Evolutionary conservation across 2,329 filamentous ascomycete genomes (phyloP).

Genomic region (Hymenoscyphus scutula): DNA sequence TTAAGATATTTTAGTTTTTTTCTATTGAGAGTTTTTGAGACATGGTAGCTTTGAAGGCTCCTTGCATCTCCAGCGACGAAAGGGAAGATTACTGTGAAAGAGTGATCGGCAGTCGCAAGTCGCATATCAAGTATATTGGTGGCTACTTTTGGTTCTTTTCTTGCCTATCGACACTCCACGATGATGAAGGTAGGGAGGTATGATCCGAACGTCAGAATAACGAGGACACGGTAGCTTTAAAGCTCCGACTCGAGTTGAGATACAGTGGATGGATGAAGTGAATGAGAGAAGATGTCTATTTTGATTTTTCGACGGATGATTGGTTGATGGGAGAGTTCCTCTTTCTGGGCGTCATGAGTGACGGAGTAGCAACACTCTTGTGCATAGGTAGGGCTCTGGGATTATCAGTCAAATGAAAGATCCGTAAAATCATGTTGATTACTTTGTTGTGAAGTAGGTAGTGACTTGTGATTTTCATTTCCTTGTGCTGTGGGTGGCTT

Average conservation of each 20-base stretch:
- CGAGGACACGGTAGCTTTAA: constrained; percentile 36
- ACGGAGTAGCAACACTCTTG: background rate
- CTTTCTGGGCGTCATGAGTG: background rate
- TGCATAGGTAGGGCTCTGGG: constrained; percentile 8
- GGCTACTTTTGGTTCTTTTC: constrained; percentile 4
- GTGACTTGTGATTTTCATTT: too few relatives aligned
- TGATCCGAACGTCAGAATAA: background rate
- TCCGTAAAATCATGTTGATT: constrained; percentile 6
- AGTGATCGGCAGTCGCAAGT: background rate
- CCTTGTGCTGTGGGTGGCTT: too few relatives aligned
- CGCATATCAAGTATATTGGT: background rate
- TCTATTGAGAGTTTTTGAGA: constrained; percentile 22
- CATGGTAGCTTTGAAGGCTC: constrained; percentile 34
- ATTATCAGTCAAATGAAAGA: constrained; percentile 8
- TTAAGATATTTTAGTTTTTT: constrained; percentile 23
- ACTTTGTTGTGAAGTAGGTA: too few relatives aligned
- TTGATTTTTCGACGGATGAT: background rate
- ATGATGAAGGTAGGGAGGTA: background rate
- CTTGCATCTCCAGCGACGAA: constrained; percentile 2
- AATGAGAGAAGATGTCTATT: background rate
- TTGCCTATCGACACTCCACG: background rate
- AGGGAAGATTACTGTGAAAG: background rate
- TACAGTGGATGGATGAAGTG: constrained; percentile 5
- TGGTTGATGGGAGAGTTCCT: constrained; percentile 5
- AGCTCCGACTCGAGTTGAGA: constrained; percentile 31